Percentiles rank a stretch among this genome's conserved stretches.
phyloP scores from a whole-genome alignment of 2,329 filamentous ascomycete species.

The Neoarthrinium moseri region DNA sequence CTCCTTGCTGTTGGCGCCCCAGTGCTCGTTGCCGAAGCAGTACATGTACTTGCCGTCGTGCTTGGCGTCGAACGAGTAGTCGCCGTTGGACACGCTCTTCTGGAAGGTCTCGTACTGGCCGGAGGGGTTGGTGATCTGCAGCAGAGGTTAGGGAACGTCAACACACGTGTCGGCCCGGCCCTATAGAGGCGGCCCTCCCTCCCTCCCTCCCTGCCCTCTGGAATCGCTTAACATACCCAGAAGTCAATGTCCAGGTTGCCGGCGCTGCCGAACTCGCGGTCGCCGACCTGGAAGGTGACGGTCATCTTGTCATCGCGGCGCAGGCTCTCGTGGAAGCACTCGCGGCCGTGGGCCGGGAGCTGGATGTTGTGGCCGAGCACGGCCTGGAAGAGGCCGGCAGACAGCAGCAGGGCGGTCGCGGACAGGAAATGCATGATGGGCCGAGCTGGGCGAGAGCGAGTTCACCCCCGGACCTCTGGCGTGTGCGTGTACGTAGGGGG shows the following conservation, averaged over 20 bases:
- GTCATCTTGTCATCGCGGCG: conserved; percentile 98
- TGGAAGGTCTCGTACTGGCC: conserved; percentile 77
- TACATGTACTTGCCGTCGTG: conserved; percentile 89
- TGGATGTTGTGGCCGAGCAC: conserved; percentile 90
- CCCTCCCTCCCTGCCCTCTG: too few species aligned
- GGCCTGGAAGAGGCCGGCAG: conserved; percentile 47
- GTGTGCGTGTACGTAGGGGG: background rate
- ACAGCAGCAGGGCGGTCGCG: conserved; percentile 46
- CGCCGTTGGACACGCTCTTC: conserved; percentile 80
- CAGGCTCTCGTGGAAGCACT: conserved; percentile 95
- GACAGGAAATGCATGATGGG: conserved; percentile 41
- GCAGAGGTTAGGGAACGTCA: conserved; percentile 15
- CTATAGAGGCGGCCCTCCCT: too few species aligned
- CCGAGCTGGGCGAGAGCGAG: background rate
- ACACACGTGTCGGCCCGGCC: background rate
- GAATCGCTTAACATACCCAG: conserved; percentile 69
- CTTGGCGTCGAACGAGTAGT: conserved; percentile 85
- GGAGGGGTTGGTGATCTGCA: conserved; percentile 73
- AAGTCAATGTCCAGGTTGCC: conserved; percentile 97
- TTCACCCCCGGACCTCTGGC: too few species aligned
- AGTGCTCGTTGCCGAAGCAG: conserved; percentile 99
- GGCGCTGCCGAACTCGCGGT: conserved; percentile 90
- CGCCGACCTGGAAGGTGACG: conserved; percentile 96
- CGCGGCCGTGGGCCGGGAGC: conserved; percentile 85
- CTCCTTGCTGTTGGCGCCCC: conserved; percentile 94